Evolutionary conservation across 805 yeast species (phyloP), one percentile per base, ranked within the genome.

Genomic region (Komagataella ulmi): DNA sequence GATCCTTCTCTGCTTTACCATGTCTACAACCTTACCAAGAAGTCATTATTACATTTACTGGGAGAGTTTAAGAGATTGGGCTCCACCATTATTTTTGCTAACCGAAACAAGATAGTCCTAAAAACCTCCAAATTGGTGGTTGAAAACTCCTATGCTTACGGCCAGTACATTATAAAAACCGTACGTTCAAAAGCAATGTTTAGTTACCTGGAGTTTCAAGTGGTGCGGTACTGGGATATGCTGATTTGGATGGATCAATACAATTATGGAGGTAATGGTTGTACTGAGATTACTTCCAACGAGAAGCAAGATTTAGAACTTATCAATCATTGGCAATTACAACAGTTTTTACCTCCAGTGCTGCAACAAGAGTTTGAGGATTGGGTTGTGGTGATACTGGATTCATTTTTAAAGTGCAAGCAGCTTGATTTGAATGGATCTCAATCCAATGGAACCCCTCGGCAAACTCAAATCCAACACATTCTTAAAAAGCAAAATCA

Each of bases 171-270:
- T 46, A 74, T 86, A 24, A 83, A 85, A 56, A 81, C 95, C 1
- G 80, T 88, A 2, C 73, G 96, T 59, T 73, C 88, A 0, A 85
- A 82, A 58, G 91, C 95, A 0, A 66, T 89, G 56, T 93, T 93
- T 69, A 80, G 83, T 57, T 89, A 81, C 63, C 68, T 93, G 57
- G 97, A 90, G 57, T 66, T 93, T 56, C 68, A 70, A 18, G 83
- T 91, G 46, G 75, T 72, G 10, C 81, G 80, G 59, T 89, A 87
- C 61, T 93, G 99, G 99, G 97, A 93, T 63, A 61, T 84, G n/a
- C 69, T 93, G 56, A 69, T 93, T 2, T 95, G 97, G 98, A 86
- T 91, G 95, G 97, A 93, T 63, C 82, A 84, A 58, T 79, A 78
- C 59, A 93, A 93, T 61, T 89, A 74, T 65, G 85, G 95, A 46